phyloP scores from a whole-genome alignment of 495 filamentous ascomycete genomes.

The Aspergillus conjunctus region DNA sequence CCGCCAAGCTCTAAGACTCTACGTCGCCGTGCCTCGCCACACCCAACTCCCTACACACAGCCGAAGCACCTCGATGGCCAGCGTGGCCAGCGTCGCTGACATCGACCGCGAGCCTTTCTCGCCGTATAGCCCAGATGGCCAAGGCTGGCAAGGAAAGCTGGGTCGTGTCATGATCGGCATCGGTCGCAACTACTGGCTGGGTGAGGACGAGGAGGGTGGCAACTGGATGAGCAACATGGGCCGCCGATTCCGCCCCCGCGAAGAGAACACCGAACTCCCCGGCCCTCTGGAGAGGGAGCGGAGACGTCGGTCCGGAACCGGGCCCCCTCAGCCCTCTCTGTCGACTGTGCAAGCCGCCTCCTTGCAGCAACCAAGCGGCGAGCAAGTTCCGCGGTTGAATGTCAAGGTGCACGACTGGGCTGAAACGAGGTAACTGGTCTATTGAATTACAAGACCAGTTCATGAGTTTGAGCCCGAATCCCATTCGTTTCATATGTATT shows the following conservation, averaged over 20 bases:
- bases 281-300: constrained; percentile 67
- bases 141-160: constrained; percentile 74
- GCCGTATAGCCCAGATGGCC: constrained; percentile 63
- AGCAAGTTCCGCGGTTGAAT: constrained; percentile 37
- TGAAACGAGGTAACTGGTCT: constrained; percentile 34
- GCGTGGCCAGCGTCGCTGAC: constrained; percentile 47
- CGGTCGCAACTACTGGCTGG: constrained; percentile 77
- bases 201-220: constrained; percentile 44
- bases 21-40: constrained; percentile 49
- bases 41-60: constrained; percentile 49
- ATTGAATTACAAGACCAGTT: background rate
- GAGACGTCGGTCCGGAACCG: constrained; percentile 68
- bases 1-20: constrained; percentile 64
- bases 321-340: constrained; percentile 55
- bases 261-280: constrained; percentile 39
- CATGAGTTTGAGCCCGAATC: background rate
- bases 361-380: constrained; percentile 41
- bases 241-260: constrained; percentile 55
- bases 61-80: constrained; percentile 49
- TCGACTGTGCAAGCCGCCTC: constrained; percentile 40
- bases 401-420: constrained; percentile 48
- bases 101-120: constrained; percentile 72
- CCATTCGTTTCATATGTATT: background rate
- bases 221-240: constrained; percentile 64
- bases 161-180: constrained; percentile 73